Percentiles rank a stretch among this genome's conserved stretches.
These are phyloP conservation scores for Leptosphaerulina australis DNA, from an alignment of 2,329 filamentous ascomycete species.

Conservation along the genomic window DNA sequence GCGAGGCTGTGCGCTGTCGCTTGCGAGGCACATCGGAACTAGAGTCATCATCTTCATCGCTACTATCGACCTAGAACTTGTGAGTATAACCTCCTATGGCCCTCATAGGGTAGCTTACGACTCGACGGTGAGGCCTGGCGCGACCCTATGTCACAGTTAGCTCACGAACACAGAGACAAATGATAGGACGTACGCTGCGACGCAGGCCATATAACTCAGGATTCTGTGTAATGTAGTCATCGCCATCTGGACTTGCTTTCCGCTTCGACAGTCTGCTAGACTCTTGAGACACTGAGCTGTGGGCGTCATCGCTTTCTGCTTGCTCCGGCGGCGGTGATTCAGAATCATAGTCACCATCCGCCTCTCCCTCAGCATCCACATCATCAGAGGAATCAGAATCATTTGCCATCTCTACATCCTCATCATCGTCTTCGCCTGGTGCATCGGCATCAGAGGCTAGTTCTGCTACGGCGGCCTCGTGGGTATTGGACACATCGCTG, in stretches of 20 bases:
- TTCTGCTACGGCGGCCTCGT: slow-evolving; percentile 58
- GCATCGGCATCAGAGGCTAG: slow-evolving; percentile 50
- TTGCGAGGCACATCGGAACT: slow-evolving; percentile 65
- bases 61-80: slow-evolving; percentile 61
- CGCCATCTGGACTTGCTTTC: slow-evolving; percentile 68
- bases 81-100: slow-evolving; percentile 27
- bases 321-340: slow-evolving; percentile 58
- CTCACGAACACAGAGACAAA: slow-evolving; percentile 19
- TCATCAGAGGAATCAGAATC: slow-evolving; percentile 57
- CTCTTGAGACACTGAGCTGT: slow-evolving; percentile 72
- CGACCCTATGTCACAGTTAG: slow-evolving; percentile 58
- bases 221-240: slow-evolving; percentile 87
- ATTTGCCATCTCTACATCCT: slow-evolving; percentile 53
- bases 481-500: slow-evolving; percentile 76
- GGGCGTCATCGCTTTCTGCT: slow-evolving; percentile 58
- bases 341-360: slow-evolving; percentile 75
- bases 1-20: slow-evolving; percentile 69
- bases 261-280: slow-evolving; percentile 72
- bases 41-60: slow-evolving; percentile 73
- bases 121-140: slow-evolving; percentile 65
- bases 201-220: slow-evolving; percentile 93
- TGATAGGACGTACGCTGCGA: slow-evolving; percentile 73
- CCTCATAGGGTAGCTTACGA: slow-evolving; percentile 54
- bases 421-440: slow-evolving; percentile 48
- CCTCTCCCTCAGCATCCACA: slow-evolving; percentile 58